Base-by-base conservation (phyloP, 179 eudicot species). In the Beta corolliflora region DNA sequence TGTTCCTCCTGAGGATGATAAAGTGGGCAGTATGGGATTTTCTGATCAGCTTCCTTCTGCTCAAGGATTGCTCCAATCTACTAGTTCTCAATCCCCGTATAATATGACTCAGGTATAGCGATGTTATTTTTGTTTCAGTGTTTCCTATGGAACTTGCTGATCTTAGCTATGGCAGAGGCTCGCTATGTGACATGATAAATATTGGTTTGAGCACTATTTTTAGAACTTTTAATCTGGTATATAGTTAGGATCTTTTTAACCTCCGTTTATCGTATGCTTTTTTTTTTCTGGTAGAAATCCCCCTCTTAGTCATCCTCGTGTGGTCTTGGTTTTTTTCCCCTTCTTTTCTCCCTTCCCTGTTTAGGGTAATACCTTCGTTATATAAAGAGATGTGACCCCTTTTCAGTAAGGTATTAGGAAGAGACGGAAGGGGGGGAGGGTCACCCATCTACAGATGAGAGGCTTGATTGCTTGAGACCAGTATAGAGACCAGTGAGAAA, bases 11-110 rank as follows among this genome's bases (percentile, higher is more conserved):
- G 98, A 94, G 84, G 98, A 93, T 80, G 98, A 92, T 76, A 93
- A 93, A 88, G 78, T 89, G 76, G 88, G 88, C 71, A 85, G 89
- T 74, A 80, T 91, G 46, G 91, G 90, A 52, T 89, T 94, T 80
- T 75, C 98, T 71, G 97, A 94, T 81, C 93, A 92, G 83, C 91
- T 93, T 66, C 89, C 94, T 74, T 81, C 96, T 82, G 91, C 90
- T 78, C 97, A 90, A 83, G 93, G 92, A 78, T 85, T 90, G 82
- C 71, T 89, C 61, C 94, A 87, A 80, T 86, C 89, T 80, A 63
- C 85, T 80, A 83, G 79, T 45, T 71, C 89, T 77, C 94, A 94
- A 68, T 78, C 96, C 19, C 87, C 91, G 12, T 91, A 81, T 78
- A 82, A 86, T 80, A 82, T 89, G 82, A 80, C 83, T 85, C 97